Evolutionary conservation across 306 rosid genomes (phyloP), one percentile per base, ranked within the genome.

Genomic region (Psophocarpus tetragonolobus): DNA sequence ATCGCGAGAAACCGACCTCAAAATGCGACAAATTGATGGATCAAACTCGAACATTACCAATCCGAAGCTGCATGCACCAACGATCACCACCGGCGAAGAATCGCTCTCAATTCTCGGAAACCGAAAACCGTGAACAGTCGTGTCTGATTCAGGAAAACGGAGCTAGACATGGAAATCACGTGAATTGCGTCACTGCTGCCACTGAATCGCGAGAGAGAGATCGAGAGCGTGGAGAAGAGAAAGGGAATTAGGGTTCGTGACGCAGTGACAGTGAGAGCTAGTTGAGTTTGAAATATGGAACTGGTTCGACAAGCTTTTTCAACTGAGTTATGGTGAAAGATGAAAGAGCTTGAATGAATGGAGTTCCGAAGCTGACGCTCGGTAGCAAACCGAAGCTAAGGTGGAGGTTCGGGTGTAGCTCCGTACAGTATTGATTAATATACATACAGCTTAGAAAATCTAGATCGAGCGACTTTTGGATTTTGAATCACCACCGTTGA

Each of bases 11-110:
- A 81, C 75, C 76, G 67, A 85, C 92, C 93, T 87, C 76, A 73
- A 84, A 85, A 64, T 47, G 14, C 57, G 53, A 66, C 54, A 65
- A 68, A 84, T 15, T 36, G 80, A 64, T 77, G 87, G 91, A 89
- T 91, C 95, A 84, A 87, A 81, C 75, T 63, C 87, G 83, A 71
- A 80, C 85, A 88, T 84, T 82, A 87, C 83, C 58, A 74, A 74
- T 47, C 78, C 44, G 30, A 48, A 53, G 61, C 50, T 41, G 74
- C 81, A 61, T 74, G 87, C 83, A 54, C 45, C 29, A 23, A 80
- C 64, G 92, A 87, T 89, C 89, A 74, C 66, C 60, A 38, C 56
- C 45, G 81, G 68, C 14, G 74, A 74, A 72, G 58, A 75, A 70
- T 71, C 65, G 68, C 23, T 35, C 85, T 76, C 75, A 74, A 68